Evolutionary conservation across 1,284 basidiomycete genomes (phyloP).

Genomic region (Cutaneotrichosporon sp.): DNA sequence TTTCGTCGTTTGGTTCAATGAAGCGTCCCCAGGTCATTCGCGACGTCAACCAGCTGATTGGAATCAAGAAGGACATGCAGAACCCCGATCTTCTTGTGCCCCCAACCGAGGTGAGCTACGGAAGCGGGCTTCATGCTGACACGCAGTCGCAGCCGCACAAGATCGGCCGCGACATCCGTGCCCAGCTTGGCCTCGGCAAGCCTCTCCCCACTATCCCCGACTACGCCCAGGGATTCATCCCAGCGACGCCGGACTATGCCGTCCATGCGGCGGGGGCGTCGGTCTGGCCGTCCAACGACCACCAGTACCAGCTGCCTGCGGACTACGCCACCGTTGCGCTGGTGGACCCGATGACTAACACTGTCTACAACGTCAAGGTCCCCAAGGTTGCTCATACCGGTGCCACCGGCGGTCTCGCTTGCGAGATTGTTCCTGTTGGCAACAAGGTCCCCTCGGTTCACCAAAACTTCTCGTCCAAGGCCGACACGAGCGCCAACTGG

Average conservation of each 20-base stretch:
- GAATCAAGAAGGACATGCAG: slow-evolving; percentile 20
- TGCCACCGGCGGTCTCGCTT: not conserved
- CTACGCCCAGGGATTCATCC: not conserved
- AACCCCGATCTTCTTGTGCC: not conserved
- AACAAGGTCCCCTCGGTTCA: not conserved
- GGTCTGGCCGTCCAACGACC: not conserved
- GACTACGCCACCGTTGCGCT: slow-evolving; percentile 10
- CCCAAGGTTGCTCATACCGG: slow-evolving; percentile 5
- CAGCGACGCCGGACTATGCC: slow-evolving; percentile 1
- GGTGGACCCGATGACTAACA: slow-evolving; percentile 14
- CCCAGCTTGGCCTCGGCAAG: slow-evolving; percentile 16
- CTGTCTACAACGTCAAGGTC: slow-evolving; percentile 11
- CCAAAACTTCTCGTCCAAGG: slow-evolving; percentile 25
- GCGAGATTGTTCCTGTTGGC: slow-evolving; percentile 4
- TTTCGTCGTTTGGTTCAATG: not conserved
- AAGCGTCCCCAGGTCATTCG: slow-evolving; percentile 24
- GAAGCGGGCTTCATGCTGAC: not conserved
- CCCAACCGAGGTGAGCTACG: not conserved
- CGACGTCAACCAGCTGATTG: slow-evolving; percentile 31
- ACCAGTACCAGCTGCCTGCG: not conserved
- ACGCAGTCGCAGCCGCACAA: not conserved
- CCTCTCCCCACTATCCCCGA: slow-evolving; percentile 1
- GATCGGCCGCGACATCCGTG: not conserved
- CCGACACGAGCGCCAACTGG: slow-evolving; percentile 41
- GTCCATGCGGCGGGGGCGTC: slow-evolving; percentile 12